phyloP scores from a whole-genome alignment of 192 early-diverging fungal species.

The Globomyces pollinis-pini region DNA sequence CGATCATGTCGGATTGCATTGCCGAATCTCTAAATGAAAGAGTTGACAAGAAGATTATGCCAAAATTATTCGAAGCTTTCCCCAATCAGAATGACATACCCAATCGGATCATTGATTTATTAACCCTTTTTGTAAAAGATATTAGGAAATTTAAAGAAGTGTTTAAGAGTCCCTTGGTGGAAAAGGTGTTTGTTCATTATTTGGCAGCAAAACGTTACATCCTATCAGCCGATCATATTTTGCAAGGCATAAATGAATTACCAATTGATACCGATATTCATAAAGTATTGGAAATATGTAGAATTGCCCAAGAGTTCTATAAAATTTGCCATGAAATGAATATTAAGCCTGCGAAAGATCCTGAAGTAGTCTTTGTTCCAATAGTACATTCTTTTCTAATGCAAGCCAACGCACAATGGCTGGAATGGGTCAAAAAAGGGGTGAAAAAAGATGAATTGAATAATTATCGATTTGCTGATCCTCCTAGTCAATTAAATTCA shows the following conservation, averaged over 20 bases:
- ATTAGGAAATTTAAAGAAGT: not conserved
- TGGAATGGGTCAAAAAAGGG: conserved; percentile 62
- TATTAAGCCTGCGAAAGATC: conserved; percentile 27
- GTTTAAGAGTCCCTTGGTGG: not conserved
- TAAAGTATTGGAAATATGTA: conserved; percentile 34
- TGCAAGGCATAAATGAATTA: too few relatives aligned
- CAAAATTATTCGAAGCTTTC: not conserved
- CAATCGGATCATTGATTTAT: not conserved
- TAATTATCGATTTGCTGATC: conserved; percentile 31
- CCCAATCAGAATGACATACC: not conserved
- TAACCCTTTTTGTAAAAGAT: not conserved
- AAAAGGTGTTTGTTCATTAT: not conserved
- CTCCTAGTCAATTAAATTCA: conserved; percentile 49
- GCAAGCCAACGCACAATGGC: conserved; percentile 51
- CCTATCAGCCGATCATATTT: not conserved
- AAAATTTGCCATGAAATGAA: conserved; percentile 25
- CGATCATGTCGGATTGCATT: too few relatives aligned
- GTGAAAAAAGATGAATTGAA: conserved; percentile 59
- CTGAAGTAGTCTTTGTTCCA: conserved; percentile 67
- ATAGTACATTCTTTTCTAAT: conserved; percentile 61
- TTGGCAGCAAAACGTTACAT: not conserved
- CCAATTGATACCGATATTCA: conserved; percentile 12
- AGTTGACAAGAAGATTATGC: too few relatives aligned
- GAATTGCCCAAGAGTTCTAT: conserved; percentile 14
- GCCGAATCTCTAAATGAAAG: too few relatives aligned